phyloP scores from a whole-genome alignment of 2,329 filamentous ascomycete genomes.

The Sporothrix luriei region DNA sequence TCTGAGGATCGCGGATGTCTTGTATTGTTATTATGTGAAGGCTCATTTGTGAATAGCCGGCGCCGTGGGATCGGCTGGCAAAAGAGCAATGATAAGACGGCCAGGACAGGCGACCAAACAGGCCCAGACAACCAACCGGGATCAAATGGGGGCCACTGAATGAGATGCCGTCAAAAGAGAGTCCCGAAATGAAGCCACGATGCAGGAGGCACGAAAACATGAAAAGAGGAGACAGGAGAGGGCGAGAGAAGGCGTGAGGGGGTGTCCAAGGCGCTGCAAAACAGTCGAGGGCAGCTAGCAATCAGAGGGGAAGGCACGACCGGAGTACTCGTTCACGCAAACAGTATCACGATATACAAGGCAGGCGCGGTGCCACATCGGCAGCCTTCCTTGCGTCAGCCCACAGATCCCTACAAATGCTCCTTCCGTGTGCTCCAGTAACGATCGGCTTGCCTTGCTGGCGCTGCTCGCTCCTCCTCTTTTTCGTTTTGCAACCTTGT shows the following conservation, averaged over 20 bases:
- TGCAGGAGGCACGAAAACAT: slow-evolving; percentile 24
- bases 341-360: slow-evolving; percentile 7
- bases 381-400: slow-evolving; percentile 9
- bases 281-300: slow-evolving; percentile 16
- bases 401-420: not conserved
- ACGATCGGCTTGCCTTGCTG: not conserved
- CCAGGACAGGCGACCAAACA: not conserved
- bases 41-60: not conserved
- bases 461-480: not conserved
- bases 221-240: not conserved
- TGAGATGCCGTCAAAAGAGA: slow-evolving; percentile 5
- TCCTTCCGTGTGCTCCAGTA: slow-evolving; percentile 9
- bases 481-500: not conserved
- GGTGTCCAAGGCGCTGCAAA: not conserved
- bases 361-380: slow-evolving; percentile 1
- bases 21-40: not conserved
- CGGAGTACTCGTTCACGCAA: slow-evolving; percentile 10
- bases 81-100: slow-evolving; percentile 3
- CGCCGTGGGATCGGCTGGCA: slow-evolving; percentile 22
- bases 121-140: slow-evolving; percentile 1
- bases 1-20: slow-evolving; percentile 16
- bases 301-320: not conserved
- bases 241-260: not conserved
- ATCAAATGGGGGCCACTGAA: not conserved
- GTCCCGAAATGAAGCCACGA: slow-evolving; percentile 24